These are phyloP conservation scores for Plasmodium fragile DNA, from an alignment of 169 alveolate genomes.

Conservation along the genomic window DNA sequence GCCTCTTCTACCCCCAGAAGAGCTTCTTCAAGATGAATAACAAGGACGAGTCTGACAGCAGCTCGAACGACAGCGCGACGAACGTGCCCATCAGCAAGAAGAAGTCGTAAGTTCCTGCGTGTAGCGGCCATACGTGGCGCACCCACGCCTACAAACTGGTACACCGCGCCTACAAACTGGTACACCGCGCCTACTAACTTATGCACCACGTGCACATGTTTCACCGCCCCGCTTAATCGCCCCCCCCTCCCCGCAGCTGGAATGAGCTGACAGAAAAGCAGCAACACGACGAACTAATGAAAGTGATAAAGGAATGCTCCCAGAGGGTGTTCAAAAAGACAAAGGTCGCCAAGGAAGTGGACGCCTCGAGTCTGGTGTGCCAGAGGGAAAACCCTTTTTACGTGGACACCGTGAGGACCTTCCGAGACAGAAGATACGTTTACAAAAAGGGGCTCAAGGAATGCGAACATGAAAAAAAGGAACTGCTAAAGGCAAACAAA, in stretches of 20 bases:
- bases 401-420: constrained; percentile 95
- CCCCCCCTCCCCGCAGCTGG: constrained; percentile 76
- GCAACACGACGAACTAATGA: constrained; percentile 88
- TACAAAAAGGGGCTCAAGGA: constrained; percentile 92
- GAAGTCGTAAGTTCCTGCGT: constrained; percentile 40
- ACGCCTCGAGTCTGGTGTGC: constrained; percentile 93
- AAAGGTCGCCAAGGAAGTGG: constrained; percentile 81
- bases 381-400: constrained; percentile 99
- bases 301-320: constrained; percentile 92
- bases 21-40: constrained; percentile 37
- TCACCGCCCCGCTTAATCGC: not conserved
- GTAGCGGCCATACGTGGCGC: not conserved
- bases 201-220: not conserved
- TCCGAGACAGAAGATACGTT: constrained; percentile 97
- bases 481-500: constrained; percentile 86
- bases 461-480: constrained; percentile 87
- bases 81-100: constrained; percentile 16
- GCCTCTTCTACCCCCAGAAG: constrained; percentile 77
- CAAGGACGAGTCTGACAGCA: constrained; percentile 61
- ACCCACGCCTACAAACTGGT: not conserved
- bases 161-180: not conserved
- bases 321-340: constrained; percentile 82
- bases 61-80: not conserved
- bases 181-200: not conserved
- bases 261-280: constrained; percentile 88